Base-by-base conservation (phyloP, 208 protist genomes). In the Lotmaria passim region DNA sequence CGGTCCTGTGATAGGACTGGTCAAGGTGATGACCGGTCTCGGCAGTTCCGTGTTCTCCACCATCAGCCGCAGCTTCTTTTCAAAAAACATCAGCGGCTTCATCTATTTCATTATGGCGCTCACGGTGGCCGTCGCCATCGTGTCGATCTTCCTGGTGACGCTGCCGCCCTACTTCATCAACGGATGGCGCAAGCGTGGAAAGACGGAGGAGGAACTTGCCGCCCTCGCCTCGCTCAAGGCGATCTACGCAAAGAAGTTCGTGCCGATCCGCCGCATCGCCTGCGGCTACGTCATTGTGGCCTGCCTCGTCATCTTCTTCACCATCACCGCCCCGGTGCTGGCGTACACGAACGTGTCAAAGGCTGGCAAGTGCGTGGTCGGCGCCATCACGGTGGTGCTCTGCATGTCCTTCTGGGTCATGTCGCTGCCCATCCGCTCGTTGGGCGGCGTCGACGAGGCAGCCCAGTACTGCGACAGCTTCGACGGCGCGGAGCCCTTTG, bases 91-190 rank as follows among this genome's bases (percentile, higher is more conserved):
- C 70, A 83, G 73, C 39, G 77, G 83, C 50, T 91, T 84, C 59
- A 81, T 91, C 62, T 91, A 85, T 76, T 87, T 86, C 48, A 69
- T 91, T 51, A 88, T 89, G 83, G 79, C 68, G 48, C 77, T 87
- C 28, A 61, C 52, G 14, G 67, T 85, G 44, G 68, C 64, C 12
- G 81, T 87, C 14, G 47, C 73, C 26, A 12, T 79, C 52, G 33
- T 62, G 14, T 67, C 66, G 19, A 57, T 57, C 34, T 59, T 89
- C 38, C 51, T 80, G 34, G 38, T 91, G 7, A 55, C 61, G 33
- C 74, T 87, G n/a, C 86, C 86, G 48, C 86, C 86, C 33, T 88
- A 91, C 70, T 76, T 83, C 26, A 31, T 87, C 33, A 91, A 91
- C 57, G 70, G 75, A 69, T 91, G 82, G 81, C 79, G 83, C n/a